A percentile compares a stretch with the other conserved stretches of the same genome.
Evolutionary conservation across 2,329 filamentous ascomycete species (phyloP).

Genomic region (Ciborinia camelliae): DNA sequence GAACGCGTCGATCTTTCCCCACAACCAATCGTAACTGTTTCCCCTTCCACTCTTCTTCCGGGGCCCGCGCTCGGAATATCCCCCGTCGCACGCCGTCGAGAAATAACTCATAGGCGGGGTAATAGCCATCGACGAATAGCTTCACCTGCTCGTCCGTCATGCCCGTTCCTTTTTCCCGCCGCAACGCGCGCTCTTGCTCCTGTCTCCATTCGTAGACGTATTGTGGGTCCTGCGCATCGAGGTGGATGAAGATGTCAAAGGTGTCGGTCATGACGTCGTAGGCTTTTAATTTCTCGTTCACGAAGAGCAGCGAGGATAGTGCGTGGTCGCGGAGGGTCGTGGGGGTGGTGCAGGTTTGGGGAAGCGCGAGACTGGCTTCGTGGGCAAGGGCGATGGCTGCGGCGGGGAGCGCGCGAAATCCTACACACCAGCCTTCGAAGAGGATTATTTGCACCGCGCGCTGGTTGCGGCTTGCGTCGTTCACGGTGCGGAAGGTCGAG

Average conservation of each 20-base stretch:
- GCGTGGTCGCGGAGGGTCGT: slow-evolving; percentile 44
- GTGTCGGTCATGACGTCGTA: slow-evolving; percentile 59
- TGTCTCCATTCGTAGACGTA: slow-evolving; percentile 67
- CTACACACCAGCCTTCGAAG: slow-evolving; percentile 72
- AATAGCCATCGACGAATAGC: slow-evolving; percentile 60
- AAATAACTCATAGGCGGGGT: slow-evolving; percentile 55
- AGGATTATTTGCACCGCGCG: slow-evolving; percentile 50
- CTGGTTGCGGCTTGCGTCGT: slow-evolving; percentile 29
- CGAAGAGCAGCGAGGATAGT: slow-evolving; percentile 53
- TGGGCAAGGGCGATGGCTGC: slow-evolving; percentile 46
- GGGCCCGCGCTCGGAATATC: slow-evolving; percentile 40
- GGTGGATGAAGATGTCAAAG: slow-evolving; percentile 62
- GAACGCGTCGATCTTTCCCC: slow-evolving; percentile 45
- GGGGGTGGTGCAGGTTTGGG: slow-evolving; percentile 32
- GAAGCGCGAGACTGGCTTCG: slow-evolving; percentile 22
- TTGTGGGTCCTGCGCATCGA: slow-evolving; percentile 57
- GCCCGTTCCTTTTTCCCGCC: slow-evolving; percentile 53
- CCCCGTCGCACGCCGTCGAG: slow-evolving; percentile 48
- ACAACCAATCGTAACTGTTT: slow-evolving; percentile 51
- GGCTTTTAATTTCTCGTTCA: slow-evolving; percentile 55
- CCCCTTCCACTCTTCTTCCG: slow-evolving; percentile 36
- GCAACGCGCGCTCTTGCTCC: slow-evolving; percentile 60
- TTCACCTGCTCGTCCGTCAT: slow-evolving; percentile 65
- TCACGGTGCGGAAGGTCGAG: slow-evolving; percentile 49
- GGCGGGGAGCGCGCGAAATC: slow-evolving; percentile 56